Evolutionary conservation across 306 rosid species (phyloP).

Genomic region (Lablab purpureus): DNA sequence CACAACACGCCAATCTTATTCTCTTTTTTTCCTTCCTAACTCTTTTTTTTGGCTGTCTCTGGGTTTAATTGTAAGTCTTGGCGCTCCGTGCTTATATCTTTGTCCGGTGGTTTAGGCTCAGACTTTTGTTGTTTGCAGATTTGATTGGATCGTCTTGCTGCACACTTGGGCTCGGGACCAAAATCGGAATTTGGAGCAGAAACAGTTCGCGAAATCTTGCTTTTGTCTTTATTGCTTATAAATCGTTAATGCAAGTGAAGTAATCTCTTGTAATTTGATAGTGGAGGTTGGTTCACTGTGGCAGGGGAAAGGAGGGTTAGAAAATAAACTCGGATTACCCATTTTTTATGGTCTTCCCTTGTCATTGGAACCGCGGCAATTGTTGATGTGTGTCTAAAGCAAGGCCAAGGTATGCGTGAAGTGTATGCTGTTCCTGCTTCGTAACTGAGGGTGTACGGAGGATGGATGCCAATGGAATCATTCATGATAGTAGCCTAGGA

Average conservation of each 20-base stretch:
- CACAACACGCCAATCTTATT: conserved; percentile 25
- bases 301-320: conserved; percentile 51
- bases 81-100: conserved; percentile 11
- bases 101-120: conserved; percentile 43
- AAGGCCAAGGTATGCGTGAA: conserved; percentile 42
- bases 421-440: conserved; percentile 42
- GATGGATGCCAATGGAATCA: conserved; percentile 57
- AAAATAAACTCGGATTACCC: conserved; percentile 26
- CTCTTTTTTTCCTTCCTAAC: neutral
- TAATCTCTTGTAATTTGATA: conserved; percentile 23
- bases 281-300: conserved; percentile 39
- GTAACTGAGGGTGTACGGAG: conserved; percentile 42
- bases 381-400: conserved; percentile 24
- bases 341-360: conserved; percentile 46
- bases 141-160: conserved; percentile 58
- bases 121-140: conserved; percentile 56
- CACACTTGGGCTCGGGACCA: conserved; percentile 30
- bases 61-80: conserved; percentile 11
- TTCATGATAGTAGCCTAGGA: conserved; percentile 54
- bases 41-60: neutral
- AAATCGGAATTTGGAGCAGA: conserved; percentile 22
- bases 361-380: conserved; percentile 36
- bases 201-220: conserved; percentile 29
- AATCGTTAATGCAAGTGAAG: conserved; percentile 37
- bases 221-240: conserved; percentile 33